These are phyloP conservation scores for Edaphochlamys debaryana DNA, from an alignment of 139 green algal species.

Conservation along the genomic window DNA sequence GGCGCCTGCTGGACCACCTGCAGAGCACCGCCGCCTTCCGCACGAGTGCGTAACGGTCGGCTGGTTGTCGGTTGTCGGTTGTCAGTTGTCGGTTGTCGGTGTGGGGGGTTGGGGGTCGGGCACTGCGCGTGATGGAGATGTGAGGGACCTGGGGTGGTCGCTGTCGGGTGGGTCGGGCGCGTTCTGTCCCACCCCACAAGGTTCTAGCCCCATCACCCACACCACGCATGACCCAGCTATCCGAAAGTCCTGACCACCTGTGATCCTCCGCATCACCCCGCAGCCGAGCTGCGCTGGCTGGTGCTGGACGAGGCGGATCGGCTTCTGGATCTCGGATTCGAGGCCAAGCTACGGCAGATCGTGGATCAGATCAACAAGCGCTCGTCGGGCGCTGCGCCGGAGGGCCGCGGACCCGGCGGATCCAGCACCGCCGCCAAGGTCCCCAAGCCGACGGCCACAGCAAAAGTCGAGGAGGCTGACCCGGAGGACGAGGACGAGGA, in stretches of 20 bases:
- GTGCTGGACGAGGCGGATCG: constrained; percentile 95
- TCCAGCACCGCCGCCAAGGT: no score
- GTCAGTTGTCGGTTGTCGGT: no score
- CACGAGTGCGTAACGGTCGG: constrained; percentile 37
- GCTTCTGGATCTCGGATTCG: constrained; percentile 95
- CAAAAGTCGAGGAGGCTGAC: background rate
- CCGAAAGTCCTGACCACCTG: no score
- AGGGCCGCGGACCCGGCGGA: background rate
- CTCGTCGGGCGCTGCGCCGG: background rate
- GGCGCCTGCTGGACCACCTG: constrained; percentile 95
- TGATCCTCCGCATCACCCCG: no score
- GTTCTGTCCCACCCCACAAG: no score
- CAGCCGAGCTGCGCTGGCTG: constrained; percentile 79
- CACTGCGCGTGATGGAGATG: background rate
- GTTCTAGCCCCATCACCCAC: no score
- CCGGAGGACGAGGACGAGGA: background rate
- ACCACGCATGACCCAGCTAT: no score
- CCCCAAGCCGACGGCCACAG: no score
- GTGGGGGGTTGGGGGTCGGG: background rate
- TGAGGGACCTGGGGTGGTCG: background rate
- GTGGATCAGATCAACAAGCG: constrained; percentile 53
- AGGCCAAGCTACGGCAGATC: constrained; percentile 82
- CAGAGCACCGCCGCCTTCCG: constrained; percentile 79
- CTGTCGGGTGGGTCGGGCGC: no score
- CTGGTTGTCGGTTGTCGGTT: no score